These are phyloP conservation scores for Kwoniella heveanensis DNA, from an alignment of 768 basidiomycete species.

Conservation along the genomic window DNA sequence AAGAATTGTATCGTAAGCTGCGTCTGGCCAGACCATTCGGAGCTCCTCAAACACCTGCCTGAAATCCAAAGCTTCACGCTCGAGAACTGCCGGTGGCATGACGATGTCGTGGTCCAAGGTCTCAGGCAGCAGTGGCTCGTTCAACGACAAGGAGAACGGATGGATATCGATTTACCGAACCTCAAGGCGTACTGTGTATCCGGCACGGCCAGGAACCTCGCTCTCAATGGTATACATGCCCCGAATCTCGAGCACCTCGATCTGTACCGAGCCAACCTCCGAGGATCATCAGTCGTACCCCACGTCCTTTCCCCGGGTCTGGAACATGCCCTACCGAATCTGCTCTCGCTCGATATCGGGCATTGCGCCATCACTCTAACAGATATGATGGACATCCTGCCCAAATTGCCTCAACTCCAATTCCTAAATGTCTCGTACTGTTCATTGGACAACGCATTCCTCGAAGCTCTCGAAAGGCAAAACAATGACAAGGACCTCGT, in stretches of 20 bases:
- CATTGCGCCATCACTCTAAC: slow-evolving; percentile 13
- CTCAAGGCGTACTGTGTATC: not conserved
- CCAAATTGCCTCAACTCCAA: slow-evolving; percentile 18
- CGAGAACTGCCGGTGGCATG: not conserved
- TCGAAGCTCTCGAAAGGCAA: slow-evolving; percentile 23
- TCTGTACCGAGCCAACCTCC: slow-evolving; percentile 8
- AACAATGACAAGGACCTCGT: slow-evolving; percentile 6
- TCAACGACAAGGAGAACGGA: not conserved
- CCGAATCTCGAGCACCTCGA: slow-evolving; percentile 12
- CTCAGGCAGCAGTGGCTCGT: not conserved
- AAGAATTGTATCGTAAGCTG: slow-evolving; percentile 4
- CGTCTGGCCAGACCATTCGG: slow-evolving; percentile 5
- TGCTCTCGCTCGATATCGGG: slow-evolving; percentile 33
- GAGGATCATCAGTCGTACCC: slow-evolving; percentile 2
- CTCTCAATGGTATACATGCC: slow-evolving; percentile 4
- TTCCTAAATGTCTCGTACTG: slow-evolving; percentile 42
- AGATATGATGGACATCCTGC: slow-evolving; percentile 14
- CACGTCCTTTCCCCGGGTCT: slow-evolving; percentile 20
- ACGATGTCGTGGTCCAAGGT: not conserved
- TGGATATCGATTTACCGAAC: slow-evolving; percentile 1
- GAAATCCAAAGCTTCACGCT: slow-evolving; percentile 5
- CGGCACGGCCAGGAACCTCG: slow-evolving; percentile 7
- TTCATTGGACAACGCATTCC: slow-evolving; percentile 27
- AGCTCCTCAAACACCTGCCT: slow-evolving; percentile 4
- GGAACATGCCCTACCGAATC: slow-evolving; percentile 18